These are phyloP conservation scores for Circinella minor DNA, from an alignment of 371 early-diverging fungal genomes.

Conservation along the genomic window DNA sequence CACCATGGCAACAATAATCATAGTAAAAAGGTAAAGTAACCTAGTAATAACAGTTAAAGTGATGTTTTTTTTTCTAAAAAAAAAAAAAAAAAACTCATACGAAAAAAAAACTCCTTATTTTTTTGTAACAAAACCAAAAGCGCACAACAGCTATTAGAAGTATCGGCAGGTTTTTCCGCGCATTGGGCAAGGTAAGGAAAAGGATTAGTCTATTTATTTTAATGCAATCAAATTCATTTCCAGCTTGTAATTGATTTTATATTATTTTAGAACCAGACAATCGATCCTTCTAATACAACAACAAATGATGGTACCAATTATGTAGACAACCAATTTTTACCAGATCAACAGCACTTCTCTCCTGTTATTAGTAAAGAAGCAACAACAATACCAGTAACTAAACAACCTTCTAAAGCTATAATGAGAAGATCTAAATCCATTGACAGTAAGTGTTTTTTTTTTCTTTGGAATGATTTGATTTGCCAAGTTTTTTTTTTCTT, in stretches of 20 bases:
- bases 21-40: conserved; percentile 17
- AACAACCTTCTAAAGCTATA: no score
- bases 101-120: not conserved
- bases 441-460: not conserved
- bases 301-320: no score
- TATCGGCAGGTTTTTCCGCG: conserved; percentile 19
- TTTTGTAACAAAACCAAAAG: not conserved
- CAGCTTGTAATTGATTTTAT: no score
- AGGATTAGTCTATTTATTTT: not conserved
- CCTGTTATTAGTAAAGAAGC: no score
- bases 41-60: no score
- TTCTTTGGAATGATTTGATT: not conserved
- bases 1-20: conserved; percentile 1
- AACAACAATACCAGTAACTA: not conserved
- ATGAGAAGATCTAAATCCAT: not conserved
- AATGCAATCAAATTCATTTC: not conserved
- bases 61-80: no score
- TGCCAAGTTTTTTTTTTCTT: not conserved
- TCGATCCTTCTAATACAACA: no score
- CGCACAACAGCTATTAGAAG: conserved; percentile 10
- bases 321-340: no score
- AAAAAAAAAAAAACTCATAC: not conserved
- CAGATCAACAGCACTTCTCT: no score
- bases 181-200: conserved; percentile 17
- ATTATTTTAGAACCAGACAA: not conserved